Evolutionary conservation across 768 basidiomycete genomes (phyloP), one percentile per base, ranked within the genome.

Genomic region (Rhodocollybia butyracea): DNA sequence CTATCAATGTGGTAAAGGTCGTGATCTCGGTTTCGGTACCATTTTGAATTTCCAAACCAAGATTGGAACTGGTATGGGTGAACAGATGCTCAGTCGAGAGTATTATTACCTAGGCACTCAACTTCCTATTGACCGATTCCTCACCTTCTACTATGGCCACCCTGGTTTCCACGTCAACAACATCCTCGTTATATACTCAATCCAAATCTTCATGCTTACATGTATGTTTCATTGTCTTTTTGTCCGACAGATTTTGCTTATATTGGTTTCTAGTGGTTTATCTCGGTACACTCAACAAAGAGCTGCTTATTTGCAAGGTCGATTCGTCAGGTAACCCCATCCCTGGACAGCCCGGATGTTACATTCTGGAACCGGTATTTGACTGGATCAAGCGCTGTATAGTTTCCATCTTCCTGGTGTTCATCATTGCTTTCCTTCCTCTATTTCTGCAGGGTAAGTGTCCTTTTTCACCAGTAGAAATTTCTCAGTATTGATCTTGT

Each of bases 151-250:
- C 76, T 99, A 98, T 64, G 96, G 91, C 53, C 97, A 99, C 73
- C 96, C 97, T 54, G 97, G 93, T 65, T 99, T 99, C 88, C 97
- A 99, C 70, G 85, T 99, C 78, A 99, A 99, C 81, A 98, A 99
- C 69, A 98, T 98, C 64, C 78, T 99, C 67, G 95, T 99, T 75
- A 98, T 99, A 63, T 88, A 93, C 71, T 98, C 97, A 24, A 93
- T 99, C 52, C 94, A 97, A 68, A 81, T 96, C 54, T 98, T 99
- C 80, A 97, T 98, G 93, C 76, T 98, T 54, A 93, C 93, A 19
- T 66, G 91, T 94, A 66, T 71, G 91, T 85, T 46, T 38, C 51
- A 40, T 58, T 55, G 24, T 24, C 12, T 1, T 56, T 54, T 26
- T 31, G 39, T 38, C 26, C 19, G 19, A 10, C 58, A n/a, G n/a